phyloP scores from a whole-genome alignment of 768 basidiomycete species.

The Sarcodon sp. region DNA sequence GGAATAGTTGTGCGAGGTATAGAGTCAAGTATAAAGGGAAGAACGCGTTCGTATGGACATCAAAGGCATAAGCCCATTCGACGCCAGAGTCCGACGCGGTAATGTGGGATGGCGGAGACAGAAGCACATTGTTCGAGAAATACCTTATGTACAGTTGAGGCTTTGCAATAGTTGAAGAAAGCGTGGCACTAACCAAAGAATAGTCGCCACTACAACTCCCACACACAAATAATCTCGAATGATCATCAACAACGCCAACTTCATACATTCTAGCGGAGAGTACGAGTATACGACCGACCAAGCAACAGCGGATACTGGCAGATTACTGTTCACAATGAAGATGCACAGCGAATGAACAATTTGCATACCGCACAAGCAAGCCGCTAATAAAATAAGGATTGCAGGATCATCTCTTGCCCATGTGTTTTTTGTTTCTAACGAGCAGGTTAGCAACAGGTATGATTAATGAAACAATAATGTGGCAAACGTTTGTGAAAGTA shows the following conservation, averaged over 20 bases:
- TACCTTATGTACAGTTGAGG: constrained; percentile 27
- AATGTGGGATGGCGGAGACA: constrained; percentile 63
- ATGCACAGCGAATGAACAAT: neutral
- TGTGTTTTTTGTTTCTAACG: constrained; percentile 87
- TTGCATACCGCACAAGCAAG: constrained; percentile 60
- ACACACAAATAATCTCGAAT: constrained; percentile 78
- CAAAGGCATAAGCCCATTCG: constrained; percentile 93
- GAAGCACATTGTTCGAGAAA: constrained; percentile 56
- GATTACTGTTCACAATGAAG: neutral
- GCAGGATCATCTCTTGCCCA: constrained; percentile 98
- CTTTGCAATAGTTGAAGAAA: neutral
- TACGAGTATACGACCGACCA: constrained; percentile 83
- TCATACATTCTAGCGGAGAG: constrained; percentile 37
- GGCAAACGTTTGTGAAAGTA: constrained; percentile 91
- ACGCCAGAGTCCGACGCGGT: constrained; percentile 58
- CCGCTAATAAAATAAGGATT: constrained; percentile 76
- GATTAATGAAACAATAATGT: too few species aligned
- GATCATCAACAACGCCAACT: constrained; percentile 71
- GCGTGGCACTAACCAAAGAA: constrained; percentile 48
- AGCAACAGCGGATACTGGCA: constrained; percentile 61
- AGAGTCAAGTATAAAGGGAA: constrained; percentile 88
- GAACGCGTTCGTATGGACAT: constrained; percentile 95
- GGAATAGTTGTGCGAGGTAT: constrained; percentile 79
- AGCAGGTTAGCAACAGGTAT: neutral
- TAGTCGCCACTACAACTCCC: constrained; percentile 61